Evolutionary conservation across 208 protist species (phyloP).

Genomic region (Novymonas esmeraldas): DNA sequence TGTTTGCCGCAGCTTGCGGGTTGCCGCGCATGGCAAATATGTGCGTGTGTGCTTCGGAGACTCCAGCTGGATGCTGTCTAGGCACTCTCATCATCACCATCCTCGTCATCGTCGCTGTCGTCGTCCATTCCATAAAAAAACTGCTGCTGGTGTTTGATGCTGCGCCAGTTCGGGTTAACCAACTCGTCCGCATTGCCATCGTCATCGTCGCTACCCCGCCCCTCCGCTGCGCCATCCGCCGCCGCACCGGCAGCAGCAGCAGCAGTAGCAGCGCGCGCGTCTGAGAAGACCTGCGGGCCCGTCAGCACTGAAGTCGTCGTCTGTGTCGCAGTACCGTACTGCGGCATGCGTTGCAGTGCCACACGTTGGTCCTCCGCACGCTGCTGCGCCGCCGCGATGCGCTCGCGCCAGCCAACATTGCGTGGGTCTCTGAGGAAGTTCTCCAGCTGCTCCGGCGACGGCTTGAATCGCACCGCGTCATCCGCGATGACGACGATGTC

Average conservation of each 20-base stretch:
- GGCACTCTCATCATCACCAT: constrained; percentile 39
- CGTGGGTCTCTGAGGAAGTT: constrained; percentile 50
- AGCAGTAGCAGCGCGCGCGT: not conserved
- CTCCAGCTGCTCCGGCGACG: constrained; percentile 76
- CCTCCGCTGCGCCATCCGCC: constrained; percentile 13
- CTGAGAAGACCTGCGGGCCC: constrained; percentile 17
- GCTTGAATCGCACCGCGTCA: constrained; percentile 65
- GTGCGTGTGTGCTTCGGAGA: not conserved
- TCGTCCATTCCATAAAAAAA: constrained; percentile 71
- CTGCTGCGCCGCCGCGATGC: constrained; percentile 44
- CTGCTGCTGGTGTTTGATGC: constrained; percentile 74
- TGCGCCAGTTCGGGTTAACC: constrained; percentile 76
- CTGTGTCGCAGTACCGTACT: constrained; percentile 38
- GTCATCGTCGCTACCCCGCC: not conserved
- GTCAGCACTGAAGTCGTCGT: constrained; percentile 69
- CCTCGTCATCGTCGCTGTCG: constrained; percentile 57
- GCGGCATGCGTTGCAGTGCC: constrained; percentile 53
- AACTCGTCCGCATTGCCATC: constrained; percentile 28
- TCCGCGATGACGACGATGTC: constrained; percentile 80
- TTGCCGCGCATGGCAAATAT: not conserved
- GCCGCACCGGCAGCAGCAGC: constrained; percentile 1
- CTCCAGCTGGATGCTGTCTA: constrained; percentile 1
- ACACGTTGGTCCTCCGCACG: constrained; percentile 37
- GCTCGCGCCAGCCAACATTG: constrained; percentile 44
- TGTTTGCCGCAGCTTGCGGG: too few relatives aligned